Base-by-base conservation (phyloP, 495 filamentous ascomycete genomes). In the Bathelium albidoporum region DNA sequence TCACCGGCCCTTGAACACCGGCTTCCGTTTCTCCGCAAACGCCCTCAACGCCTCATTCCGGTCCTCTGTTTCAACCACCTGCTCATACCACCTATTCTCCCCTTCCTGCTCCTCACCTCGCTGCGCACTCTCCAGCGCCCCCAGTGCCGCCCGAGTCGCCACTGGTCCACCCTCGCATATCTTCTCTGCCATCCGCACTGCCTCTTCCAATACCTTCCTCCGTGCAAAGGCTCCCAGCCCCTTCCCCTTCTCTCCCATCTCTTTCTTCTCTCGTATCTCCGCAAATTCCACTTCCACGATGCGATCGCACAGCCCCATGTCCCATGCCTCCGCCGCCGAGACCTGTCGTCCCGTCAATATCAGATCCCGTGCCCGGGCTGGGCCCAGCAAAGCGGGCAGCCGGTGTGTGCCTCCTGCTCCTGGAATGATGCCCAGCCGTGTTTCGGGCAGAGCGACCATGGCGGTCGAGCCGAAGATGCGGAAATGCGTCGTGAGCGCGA, bases 391-490 rank as follows among this genome's bases (percentile, higher is more conserved):
- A 0, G 74, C 75, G 0, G 89, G 90, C 0, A 98, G 81, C 3
- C 94, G 85, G 72, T 89, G 91, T 0, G 91, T 96, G 20, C 94
- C 94, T 5, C 94, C 94, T 0, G 94, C 95, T 49, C 94, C 94
- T 5, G 94, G 94, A 63, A 97, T 87, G 69, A 98, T 97, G 26
- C 87, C 94, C 0, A 98, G 81, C 0, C 90, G 78, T 0, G 94
- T 97, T 70, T 98, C 94, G 1, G 94, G 94, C 1, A 98, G 82
- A 0, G 83, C 93, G 62, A 98, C 84, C 53, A 79, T 76, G 26
- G 88, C 86, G 45, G 81, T 83, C 14, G 87, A 86, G 39, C 83
- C 80, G 66, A 96, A 84, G 61, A 98, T 85, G 62, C 94, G 89
- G 69, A 98, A 82, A 71, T 90, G 83, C 2, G 91, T 96, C 67